These are phyloP conservation scores for Brassica nigra DNA, from an alignment of 345 rosid genomes.

Conservation along the genomic window DNA sequence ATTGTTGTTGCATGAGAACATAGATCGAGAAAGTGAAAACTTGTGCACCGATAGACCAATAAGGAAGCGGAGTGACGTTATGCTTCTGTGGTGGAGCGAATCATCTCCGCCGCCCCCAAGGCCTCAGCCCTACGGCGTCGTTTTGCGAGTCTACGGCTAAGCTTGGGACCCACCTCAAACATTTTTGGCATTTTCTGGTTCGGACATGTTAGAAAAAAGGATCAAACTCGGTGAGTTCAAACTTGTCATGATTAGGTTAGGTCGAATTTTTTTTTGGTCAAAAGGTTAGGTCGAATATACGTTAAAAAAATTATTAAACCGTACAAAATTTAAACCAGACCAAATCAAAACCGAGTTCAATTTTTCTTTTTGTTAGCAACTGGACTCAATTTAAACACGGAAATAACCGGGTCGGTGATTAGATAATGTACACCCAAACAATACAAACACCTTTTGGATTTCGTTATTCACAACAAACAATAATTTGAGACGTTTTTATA, in stretches of 20 bases:
- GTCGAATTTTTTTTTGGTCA: too few relatives aligned
- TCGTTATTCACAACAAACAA: not conserved
- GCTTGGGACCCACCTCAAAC: not conserved
- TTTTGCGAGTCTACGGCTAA: slow-evolving; percentile 5
- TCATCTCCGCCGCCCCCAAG: slow-evolving; percentile 37
- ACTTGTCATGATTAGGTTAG: slow-evolving; percentile 22
- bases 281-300: not conserved
- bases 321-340: not conserved
- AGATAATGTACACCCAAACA: not conserved
- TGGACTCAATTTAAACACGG: not conserved
- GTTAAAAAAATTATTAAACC: not conserved
- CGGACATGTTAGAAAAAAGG: slow-evolving; percentile 8
- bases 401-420: not conserved
- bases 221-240: slow-evolving; percentile 15
- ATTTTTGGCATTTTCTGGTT: slow-evolving; percentile 24
- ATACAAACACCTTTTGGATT: not conserved
- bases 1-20: not conserved
- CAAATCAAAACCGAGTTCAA: not conserved
- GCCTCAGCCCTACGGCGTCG: slow-evolving; percentile 31
- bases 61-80: slow-evolving; percentile 21
- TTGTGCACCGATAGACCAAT: too few relatives aligned
- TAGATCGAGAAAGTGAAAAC: not conserved
- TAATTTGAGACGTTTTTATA: not conserved
- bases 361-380: too few relatives aligned
- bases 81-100: slow-evolving; percentile 16